Percentiles rank a stretch among this genome's conserved stretches.
Conservation (phyloP, 2,329 filamentous ascomycete genomes). For the Aaosphaeria arxii region DNA sequence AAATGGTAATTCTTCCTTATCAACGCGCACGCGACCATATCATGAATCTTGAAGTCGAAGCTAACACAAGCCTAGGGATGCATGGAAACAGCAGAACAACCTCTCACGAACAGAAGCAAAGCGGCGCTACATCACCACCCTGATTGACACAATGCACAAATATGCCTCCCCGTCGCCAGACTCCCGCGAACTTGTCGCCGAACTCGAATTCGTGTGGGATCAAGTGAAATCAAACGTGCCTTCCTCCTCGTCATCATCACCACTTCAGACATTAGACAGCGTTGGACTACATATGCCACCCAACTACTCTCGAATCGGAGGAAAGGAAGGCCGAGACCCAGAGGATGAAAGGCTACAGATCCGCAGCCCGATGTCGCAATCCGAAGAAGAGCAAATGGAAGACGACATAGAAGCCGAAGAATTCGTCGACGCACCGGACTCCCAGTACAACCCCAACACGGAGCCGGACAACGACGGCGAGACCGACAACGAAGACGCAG, state of each 20-base stretch:
- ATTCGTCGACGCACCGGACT: constrained; percentile 49
- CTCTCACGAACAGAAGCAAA: constrained; percentile 89
- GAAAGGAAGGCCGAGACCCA: constrained; percentile 37
- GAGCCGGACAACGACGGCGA: constrained; percentile 16
- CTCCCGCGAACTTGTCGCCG: constrained; percentile 80
- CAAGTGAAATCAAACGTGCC: constrained; percentile 85
- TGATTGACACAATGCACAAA: constrained; percentile 95
- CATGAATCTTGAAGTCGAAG: constrained; percentile 5
- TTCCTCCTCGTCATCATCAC: constrained; percentile 54
- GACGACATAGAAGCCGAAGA: constrained; percentile 40
- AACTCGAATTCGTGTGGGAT: constrained; percentile 99
- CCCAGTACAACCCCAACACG: constrained; percentile 37
- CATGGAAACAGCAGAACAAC: constrained; percentile 86
- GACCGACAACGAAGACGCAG: constrained; percentile 7
- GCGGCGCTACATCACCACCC: constrained; percentile 84
- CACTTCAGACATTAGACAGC: constrained; percentile 35
- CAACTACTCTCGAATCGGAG: constrained; percentile 38
- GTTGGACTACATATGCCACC: constrained; percentile 28
- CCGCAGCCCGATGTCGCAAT: constrained; percentile 82
- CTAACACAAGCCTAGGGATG: constrained; percentile 59
- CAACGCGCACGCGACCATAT: constrained; percentile 11
- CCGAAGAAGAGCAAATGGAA: constrained; percentile 55
- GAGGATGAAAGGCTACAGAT: constrained; percentile 48
- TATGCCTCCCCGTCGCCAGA: constrained; percentile 85
- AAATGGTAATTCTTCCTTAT: constrained; percentile 57